Conservation (phyloP, 371 early-diverging fungal genomes). For the Haplosporangium sp. region DNA sequence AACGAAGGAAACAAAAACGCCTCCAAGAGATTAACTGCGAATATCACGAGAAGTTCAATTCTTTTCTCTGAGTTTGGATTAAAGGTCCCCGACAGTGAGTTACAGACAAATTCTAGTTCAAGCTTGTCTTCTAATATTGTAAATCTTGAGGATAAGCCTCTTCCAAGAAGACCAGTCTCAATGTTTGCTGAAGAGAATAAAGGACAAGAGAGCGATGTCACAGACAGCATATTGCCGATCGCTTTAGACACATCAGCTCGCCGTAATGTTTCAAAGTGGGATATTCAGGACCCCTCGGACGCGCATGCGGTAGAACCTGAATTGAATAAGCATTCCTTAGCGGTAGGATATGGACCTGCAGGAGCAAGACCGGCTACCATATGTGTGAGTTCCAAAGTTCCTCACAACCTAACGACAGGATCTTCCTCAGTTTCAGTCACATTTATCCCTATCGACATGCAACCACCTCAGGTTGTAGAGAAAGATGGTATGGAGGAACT, state of each 20-base stretch:
- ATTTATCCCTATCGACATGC: neutral
- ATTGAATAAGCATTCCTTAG: neutral
- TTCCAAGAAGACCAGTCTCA: conserved; percentile 27
- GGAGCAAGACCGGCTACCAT: conserved; percentile 21
- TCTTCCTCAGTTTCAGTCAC: neutral
- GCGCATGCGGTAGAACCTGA: conserved; percentile 26
- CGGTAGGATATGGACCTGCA: neutral
- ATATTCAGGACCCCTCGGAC: conserved; percentile 32
- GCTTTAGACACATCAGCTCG: too few species aligned
- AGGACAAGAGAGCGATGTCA: neutral
- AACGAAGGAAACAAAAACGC: neutral
- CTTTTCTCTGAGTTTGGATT: conserved; percentile 43
- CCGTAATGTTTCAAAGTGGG: neutral
- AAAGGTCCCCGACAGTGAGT: conserved; percentile 17
- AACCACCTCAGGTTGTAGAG: conserved; percentile 5
- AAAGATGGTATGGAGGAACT: neutral
- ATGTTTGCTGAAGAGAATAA: conserved; percentile 25
- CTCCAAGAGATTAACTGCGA: conserved; percentile 2
- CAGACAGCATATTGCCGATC: neutral
- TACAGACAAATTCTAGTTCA: neutral
- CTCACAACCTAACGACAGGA: conserved; percentile 1
- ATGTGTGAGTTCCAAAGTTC: conserved; percentile 18
- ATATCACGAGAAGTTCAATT: conserved; percentile 30
- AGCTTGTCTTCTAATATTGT: neutral
- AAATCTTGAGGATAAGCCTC: conserved; percentile 6